Percentiles rank a stretch among this genome's conserved stretches.
Conservation (phyloP, 148 eudicot species). For the Suaeda aralocaspica region DNA sequence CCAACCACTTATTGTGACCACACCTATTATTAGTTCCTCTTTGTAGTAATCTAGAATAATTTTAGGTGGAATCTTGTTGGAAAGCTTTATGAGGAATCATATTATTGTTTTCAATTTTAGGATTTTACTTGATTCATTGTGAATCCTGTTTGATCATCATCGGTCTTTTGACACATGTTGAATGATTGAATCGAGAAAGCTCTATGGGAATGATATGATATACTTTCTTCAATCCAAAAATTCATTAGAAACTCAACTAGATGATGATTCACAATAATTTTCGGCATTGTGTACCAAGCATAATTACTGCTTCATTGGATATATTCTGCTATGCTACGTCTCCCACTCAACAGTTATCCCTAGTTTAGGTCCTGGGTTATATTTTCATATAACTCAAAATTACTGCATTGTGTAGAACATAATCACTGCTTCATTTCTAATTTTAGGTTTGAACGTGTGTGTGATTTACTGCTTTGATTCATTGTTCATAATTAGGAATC, state of each 20-base stretch:
- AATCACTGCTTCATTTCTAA: neutral
- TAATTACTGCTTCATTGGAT: neutral
- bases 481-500: slow-evolving; percentile 16
- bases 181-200: slow-evolving; percentile 5
- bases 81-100: slow-evolving; percentile 3
- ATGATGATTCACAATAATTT: slow-evolving; percentile 4
- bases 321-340: neutral
- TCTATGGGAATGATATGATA: slow-evolving; percentile 6
- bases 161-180: slow-evolving; percentile 5
- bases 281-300: neutral
- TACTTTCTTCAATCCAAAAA: neutral
- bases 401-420: no score
- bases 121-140: neutral
- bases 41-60: neutral
- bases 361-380: neutral
- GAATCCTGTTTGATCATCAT: slow-evolving; percentile 10
- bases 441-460: slow-evolving; percentile 2
- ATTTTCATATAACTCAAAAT: no score
- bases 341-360: no score
- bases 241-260: neutral
- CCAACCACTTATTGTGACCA: slow-evolving; percentile 3
- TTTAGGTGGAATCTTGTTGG: neutral
- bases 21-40: neutral
- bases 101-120: neutral
- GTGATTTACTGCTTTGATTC: slow-evolving; percentile 13